Evolutionary conservation across 352 stramenopile species (phyloP), one percentile per base, ranked within the genome.

Genomic region (Phytophthora hybrid): DNA sequence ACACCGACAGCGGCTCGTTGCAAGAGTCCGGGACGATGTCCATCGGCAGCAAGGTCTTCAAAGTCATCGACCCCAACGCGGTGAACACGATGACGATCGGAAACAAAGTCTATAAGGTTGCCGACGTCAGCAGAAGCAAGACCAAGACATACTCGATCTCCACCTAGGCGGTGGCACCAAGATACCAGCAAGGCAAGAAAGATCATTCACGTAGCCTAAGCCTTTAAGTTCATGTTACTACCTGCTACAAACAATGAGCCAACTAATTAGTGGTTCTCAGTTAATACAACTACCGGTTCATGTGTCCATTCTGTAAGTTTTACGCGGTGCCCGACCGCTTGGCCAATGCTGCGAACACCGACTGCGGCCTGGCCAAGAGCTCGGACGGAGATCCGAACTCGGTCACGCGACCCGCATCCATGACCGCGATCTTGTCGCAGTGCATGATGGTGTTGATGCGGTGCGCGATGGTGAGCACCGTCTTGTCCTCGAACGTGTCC

Each of bases 301-400:
- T 31, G 29, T 31, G 29, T 31, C 29, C 0, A 31, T 31, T 31
- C 4, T 31, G 29, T 1, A 31, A 31, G 29, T 0, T 31, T 46
- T 46, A 18, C 5, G 11, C 13, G 16, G 11, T 46, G 5, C 37
- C 37, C 37, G 37, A 46, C 6, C 37, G 37, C 39, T 46, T 62
- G 10, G 73, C 80, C 18, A 87, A 64, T 11, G 79, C 78, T 13
- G 70, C 67, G 66, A 98, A 99, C 46, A 98, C 76, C 7, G 85
- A 89, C 16, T 88, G 73, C n/a, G 85, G 66, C 26, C 88, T 90
- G 19, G 56, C 71, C 19, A 98, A 60, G 29, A 99, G 76, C 47
- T 84, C 76, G 0, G 71, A 66, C 0, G 96, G 96, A 32, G 90
- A 80, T 60, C 95, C 97, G 73, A 97, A 98, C 76, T 99, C 97